Conservation (phyloP, 2,329 filamentous ascomycete genomes). For the Paradendryphiella salina region DNA sequence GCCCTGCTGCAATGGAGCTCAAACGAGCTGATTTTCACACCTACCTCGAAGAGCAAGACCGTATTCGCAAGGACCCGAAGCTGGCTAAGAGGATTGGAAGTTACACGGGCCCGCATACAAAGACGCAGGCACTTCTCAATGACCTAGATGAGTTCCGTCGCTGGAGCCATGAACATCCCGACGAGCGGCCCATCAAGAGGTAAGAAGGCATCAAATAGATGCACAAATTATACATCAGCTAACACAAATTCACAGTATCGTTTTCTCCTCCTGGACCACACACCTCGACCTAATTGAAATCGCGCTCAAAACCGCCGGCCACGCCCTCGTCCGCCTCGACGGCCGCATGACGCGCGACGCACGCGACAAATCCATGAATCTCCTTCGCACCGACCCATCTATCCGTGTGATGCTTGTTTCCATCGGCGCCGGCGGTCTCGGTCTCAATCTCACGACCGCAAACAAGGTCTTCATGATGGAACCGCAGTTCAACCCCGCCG, state of each 20-base stretch:
- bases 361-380: slow-evolving; percentile 74
- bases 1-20: slow-evolving; percentile 68
- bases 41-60: slow-evolving; percentile 60
- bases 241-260: slow-evolving; percentile 58
- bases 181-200: slow-evolving; percentile 78
- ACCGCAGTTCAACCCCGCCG: slow-evolving; percentile 94
- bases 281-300: slow-evolving; percentile 91
- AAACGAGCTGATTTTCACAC: slow-evolving; percentile 60
- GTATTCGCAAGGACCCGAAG: slow-evolving; percentile 56
- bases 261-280: slow-evolving; percentile 95
- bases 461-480: slow-evolving; percentile 96
- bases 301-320: slow-evolving; percentile 69
- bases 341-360: slow-evolving; percentile 80
- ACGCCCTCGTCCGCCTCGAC: slow-evolving; percentile 79
- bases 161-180: slow-evolving; percentile 63
- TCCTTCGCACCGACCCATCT: slow-evolving; percentile 71
- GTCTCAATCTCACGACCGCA: slow-evolving; percentile 84
- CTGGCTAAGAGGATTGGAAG: slow-evolving; percentile 63
- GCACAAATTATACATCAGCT: background rate
- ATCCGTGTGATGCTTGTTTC: slow-evolving; percentile 86
- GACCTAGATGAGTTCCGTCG: slow-evolving; percentile 68
- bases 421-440: slow-evolving; percentile 88
- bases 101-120: slow-evolving; percentile 88
- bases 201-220: slow-evolving; percentile 13
- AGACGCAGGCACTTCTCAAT: slow-evolving; percentile 80